phyloP scores from a whole-genome alignment of 306 rosid species.

The Cicer judaicum region DNA sequence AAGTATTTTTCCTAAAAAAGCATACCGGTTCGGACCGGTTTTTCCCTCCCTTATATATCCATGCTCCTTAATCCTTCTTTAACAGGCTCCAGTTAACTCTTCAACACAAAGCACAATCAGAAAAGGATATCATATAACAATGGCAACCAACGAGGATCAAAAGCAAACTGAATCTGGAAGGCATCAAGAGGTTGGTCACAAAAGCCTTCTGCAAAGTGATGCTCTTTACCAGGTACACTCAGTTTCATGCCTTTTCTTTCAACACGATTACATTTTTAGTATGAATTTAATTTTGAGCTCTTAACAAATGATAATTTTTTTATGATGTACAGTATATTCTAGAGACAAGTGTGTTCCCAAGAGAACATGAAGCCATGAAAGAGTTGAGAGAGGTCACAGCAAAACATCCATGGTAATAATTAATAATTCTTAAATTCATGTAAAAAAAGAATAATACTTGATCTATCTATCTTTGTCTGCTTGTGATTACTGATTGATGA shows the following conservation, averaged over 20 bases:
- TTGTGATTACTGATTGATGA: conserved; percentile 33
- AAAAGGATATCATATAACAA: conserved; percentile 29
- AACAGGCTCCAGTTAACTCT: conserved; percentile 28
- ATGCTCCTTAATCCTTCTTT: background rate
- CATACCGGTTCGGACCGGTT: conserved; percentile 57
- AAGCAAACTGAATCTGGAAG: conserved; percentile 63
- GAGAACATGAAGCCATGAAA: conserved; percentile 90
- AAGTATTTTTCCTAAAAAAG: background rate
- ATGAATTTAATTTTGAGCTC: background rate
- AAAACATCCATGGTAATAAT: conserved; percentile 78
- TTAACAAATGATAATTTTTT: conserved; percentile 26
- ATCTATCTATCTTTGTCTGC: background rate
- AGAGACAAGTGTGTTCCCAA: conserved; percentile 91
- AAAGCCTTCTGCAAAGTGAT: conserved; percentile 94
- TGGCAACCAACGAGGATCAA: conserved; percentile 73
- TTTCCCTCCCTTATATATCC: conserved; percentile 40
- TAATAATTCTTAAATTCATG: background rate
- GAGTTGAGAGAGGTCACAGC: conserved; percentile 92
- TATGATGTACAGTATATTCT: conserved; percentile 67
- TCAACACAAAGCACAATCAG: conserved; percentile 15
- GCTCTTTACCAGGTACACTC: conserved; percentile 81
- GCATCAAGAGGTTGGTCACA: conserved; percentile 99
- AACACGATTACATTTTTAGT: too few species aligned
- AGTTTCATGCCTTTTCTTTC: background rate
- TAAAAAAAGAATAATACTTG: background rate